Evolutionary conservation across 768 basidiomycete species (phyloP), one percentile per base, ranked within the genome.

Genomic region (Solioccasus polychromus): DNA sequence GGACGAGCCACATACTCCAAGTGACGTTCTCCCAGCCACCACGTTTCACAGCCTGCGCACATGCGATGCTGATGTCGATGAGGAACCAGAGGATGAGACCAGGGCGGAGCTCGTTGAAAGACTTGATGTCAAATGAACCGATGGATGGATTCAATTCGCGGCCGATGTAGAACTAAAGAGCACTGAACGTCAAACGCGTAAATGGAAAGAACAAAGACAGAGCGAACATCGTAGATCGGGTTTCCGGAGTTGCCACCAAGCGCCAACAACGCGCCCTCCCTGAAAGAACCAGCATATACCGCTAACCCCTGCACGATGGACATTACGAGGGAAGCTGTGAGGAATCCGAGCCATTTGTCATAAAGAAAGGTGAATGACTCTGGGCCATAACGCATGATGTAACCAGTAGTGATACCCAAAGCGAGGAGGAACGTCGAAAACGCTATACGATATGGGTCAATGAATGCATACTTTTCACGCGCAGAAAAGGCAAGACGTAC

Each of bases 211-310:
- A 3, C 5, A 7, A 17, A 34, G 35, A 36, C 7, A 6, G 28
- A 23, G 72, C 89, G 39, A 53, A 95, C 94, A 62, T 99, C 94
- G 64, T 98, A 98, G 50, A 96, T 79, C 45, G 74, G 66, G 60
- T 87, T 89, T 10, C 89, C 88, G 18, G 81, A 78, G 72, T 98
- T 98, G 11, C 95, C 96, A n/a, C 92, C 93, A 8, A 89, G 72
- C 1, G 96, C 93, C 15, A 98, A 75, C 17, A 96, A 74, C 39
- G 81, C 82, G 20, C 79, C 83, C 8, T 67, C 45, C 40, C 71
- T 74, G 75, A 86, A 96, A 14, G 88, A 92, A 15, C 71, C 66
- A 14, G 71, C 70, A 55, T 95, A 94, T 48, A 83, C 84, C 30
- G 72, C 79, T 31, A 80, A 45, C 0, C 79, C 89, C 68, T 96